Evolutionary conservation across 495 filamentous ascomycete genomes (phyloP).

Genomic region (Chaetomium cochliodes): DNA sequence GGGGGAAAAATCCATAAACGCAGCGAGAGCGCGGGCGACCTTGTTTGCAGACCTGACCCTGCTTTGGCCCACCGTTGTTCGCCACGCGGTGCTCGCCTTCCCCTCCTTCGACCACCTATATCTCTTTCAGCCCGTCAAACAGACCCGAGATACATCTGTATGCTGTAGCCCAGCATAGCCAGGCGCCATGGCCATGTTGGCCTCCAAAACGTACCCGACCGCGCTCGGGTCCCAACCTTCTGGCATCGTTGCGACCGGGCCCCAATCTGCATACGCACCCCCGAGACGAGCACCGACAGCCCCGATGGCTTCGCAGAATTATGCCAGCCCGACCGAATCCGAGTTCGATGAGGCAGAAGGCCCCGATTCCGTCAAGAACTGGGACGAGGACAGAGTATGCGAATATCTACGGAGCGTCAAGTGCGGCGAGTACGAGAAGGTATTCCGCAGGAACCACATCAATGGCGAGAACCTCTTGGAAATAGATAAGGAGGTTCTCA

Average conservation of each 20-base stretch:
- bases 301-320: conserved; percentile 61
- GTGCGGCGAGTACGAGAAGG: conserved; percentile 85
- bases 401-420: conserved; percentile 89
- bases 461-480: conserved; percentile 95
- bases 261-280: conserved; percentile 54
- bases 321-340: conserved; percentile 85
- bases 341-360: conserved; percentile 79
- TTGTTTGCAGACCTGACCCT: not conserved
- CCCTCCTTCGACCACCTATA: not conserved
- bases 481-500: conserved; percentile 91
- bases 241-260: conserved; percentile 53
- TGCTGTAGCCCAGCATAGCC: conserved; percentile 3
- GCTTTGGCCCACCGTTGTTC: not conserved
- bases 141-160: not conserved
- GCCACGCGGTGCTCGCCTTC: not conserved
- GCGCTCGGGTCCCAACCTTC: conserved; percentile 58
- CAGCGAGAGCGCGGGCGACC: not conserved
- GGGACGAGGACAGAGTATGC: conserved; percentile 89
- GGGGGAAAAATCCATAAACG: not conserved
- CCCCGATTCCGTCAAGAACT: conserved; percentile 61
- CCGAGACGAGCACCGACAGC: conserved; percentile 55
- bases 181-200: conserved; percentile 74
- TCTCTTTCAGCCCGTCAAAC: not conserved
- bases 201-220: conserved; percentile 75
- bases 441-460: conserved; percentile 93